These are phyloP conservation scores for Shiraia sp. DNA, from an alignment of 2,329 filamentous ascomycete genomes.

Conservation along the genomic window DNA sequence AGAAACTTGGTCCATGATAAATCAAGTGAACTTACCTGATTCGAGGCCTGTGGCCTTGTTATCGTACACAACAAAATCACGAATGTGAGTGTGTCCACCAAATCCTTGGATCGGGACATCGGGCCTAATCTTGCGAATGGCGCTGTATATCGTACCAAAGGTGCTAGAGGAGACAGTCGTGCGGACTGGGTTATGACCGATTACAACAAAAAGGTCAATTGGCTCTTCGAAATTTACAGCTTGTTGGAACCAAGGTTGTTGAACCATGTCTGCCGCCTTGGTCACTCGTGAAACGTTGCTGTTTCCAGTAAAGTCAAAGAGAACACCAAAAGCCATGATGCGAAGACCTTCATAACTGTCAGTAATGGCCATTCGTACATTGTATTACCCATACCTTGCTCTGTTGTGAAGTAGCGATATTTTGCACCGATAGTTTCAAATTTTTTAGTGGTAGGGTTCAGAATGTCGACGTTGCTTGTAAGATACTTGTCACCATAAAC, in stretches of 20 bases:
- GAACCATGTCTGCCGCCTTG: slow-evolving; percentile 55
- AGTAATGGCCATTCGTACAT: neutral
- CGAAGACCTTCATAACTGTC: slow-evolving; percentile 41
- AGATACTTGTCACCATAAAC: slow-evolving; percentile 60
- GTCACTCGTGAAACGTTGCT: slow-evolving; percentile 65
- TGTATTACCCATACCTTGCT: slow-evolving; percentile 40
- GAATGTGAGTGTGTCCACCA: slow-evolving; percentile 67
- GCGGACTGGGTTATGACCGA: slow-evolving; percentile 66
- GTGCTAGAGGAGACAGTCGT: slow-evolving; percentile 50
- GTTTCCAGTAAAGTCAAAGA: slow-evolving; percentile 59
- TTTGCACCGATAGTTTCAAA: slow-evolving; percentile 53
- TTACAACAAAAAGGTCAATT: slow-evolving; percentile 66
- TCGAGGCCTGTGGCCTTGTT: slow-evolving; percentile 64
- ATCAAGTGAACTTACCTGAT: slow-evolving; percentile 46
- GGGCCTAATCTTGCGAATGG: slow-evolving; percentile 61
- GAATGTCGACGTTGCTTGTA: slow-evolving; percentile 58
- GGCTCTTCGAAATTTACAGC: slow-evolving; percentile 59
- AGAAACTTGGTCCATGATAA: neutral
- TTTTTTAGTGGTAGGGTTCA: slow-evolving; percentile 48
- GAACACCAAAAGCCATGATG: slow-evolving; percentile 58
- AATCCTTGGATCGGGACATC: slow-evolving; percentile 66
- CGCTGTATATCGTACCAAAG: slow-evolving; percentile 57
- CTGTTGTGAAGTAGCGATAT: slow-evolving; percentile 57
- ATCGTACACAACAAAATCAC: slow-evolving; percentile 68
- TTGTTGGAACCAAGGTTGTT: slow-evolving; percentile 64